Evolutionary conservation across 2,329 filamentous ascomycete genomes (phyloP).

Genomic region (Orbilia blumenaviensis): DNA sequence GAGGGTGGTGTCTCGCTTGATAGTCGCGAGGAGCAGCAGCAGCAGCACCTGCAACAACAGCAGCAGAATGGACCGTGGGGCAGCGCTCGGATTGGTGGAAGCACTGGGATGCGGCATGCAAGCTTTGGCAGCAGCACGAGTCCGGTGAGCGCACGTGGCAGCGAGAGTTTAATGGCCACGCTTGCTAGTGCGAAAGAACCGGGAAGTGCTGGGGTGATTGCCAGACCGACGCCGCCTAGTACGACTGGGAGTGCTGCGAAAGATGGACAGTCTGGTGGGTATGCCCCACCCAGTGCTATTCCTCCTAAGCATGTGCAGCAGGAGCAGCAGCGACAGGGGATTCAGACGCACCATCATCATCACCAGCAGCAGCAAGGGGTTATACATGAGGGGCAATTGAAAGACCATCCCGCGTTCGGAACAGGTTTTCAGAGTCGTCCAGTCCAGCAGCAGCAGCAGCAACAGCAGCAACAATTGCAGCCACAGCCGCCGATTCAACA

Average conservation of each 20-base stretch:
- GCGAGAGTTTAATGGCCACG: constrained; percentile 48
- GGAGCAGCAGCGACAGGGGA: constrained; percentile 49
- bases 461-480: constrained; percentile 32
- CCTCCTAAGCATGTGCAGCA: constrained; percentile 51
- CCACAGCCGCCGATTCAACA: constrained; percentile 28
- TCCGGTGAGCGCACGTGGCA: constrained; percentile 51
- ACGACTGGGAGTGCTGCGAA: constrained; percentile 53
- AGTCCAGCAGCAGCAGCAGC: constrained; percentile 22
- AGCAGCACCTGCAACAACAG: neutral
- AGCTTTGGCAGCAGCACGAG: constrained; percentile 53
- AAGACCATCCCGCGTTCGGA: constrained; percentile 33
- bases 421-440: constrained; percentile 7
- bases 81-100: constrained; percentile 50
- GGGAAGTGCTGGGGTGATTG: constrained; percentile 51
- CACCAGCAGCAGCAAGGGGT: constrained; percentile 13
- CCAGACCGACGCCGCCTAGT: constrained; percentile 48
- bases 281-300: constrained; percentile 42
- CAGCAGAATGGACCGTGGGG: constrained; percentile 42
- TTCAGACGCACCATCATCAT: constrained; percentile 38
- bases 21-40: constrained; percentile 28
- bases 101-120: constrained; percentile 50
- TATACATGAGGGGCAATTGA: constrained; percentile 26
- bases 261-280: constrained; percentile 42
- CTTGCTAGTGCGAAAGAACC: constrained; percentile 45
- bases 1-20: constrained; percentile 52